Evolutionary conservation across 345 rosid genomes (phyloP).

Genomic region (Salix viminalis): DNA sequence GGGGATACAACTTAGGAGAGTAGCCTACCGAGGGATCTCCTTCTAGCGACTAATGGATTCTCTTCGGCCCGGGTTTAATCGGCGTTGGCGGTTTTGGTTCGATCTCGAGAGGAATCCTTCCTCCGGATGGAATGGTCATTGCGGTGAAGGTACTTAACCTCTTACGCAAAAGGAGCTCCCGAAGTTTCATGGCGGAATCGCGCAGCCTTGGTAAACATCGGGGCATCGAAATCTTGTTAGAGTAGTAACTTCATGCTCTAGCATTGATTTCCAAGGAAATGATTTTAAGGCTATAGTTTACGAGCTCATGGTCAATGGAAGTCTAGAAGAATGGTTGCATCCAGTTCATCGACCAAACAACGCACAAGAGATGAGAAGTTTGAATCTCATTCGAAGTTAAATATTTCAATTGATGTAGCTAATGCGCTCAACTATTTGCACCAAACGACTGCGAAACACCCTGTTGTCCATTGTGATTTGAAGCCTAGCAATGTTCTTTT

Average conservation of each 20-base stretch:
- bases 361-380: background rate
- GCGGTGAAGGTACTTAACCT: background rate
- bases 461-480: no score
- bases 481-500: no score
- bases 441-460: no score
- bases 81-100: background rate
- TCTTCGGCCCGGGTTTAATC: background rate
- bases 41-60: background rate
- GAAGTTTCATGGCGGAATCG: background rate
- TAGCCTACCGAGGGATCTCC: background rate
- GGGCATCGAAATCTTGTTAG: background rate
- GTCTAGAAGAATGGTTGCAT: background rate
- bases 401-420: background rate
- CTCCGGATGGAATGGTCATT: background rate
- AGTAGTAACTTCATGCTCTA: background rate
- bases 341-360: background rate
- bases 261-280: background rate
- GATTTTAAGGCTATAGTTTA: background rate
- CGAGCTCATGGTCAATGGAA: background rate
- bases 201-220: background rate
- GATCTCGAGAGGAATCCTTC: background rate
- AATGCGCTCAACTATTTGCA: background rate
- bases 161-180: background rate
- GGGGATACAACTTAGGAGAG: background rate
- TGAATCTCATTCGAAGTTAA: background rate